Conservation (phyloP, 2,329 filamentous ascomycete species). For the Coniochaeta sp. region DNA sequence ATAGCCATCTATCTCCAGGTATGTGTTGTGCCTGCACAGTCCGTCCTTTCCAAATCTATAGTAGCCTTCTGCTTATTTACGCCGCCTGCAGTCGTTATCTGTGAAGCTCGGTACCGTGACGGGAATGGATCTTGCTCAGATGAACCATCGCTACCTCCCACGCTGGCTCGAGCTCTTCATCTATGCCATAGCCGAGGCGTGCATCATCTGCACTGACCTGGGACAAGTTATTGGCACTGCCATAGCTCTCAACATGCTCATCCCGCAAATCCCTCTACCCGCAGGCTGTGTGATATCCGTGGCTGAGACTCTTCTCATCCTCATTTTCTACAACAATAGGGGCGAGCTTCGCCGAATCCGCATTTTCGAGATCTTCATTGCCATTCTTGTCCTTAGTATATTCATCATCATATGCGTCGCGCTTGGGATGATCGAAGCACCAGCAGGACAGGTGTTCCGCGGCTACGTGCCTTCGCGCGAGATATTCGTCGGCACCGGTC, state of each 20-base stretch:
- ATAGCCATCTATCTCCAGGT: conserved; percentile 56
- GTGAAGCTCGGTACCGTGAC: conserved; percentile 63
- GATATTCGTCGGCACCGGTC: conserved; percentile 44
- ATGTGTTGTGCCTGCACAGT: neutral
- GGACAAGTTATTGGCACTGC: conserved; percentile 60
- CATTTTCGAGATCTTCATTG: conserved; percentile 53
- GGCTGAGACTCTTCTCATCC: conserved; percentile 55
- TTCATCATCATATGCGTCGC: conserved; percentile 61
- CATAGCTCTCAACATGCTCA: conserved; percentile 57
- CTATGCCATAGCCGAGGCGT: conserved; percentile 53
- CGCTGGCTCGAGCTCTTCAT: conserved; percentile 52
- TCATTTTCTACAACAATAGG: conserved; percentile 54
- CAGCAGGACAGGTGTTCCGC: conserved; percentile 48
- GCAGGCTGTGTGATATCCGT: conserved; percentile 60
- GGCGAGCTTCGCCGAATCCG: conserved; percentile 48
- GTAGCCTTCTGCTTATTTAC: neutral
- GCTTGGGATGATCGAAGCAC: conserved; percentile 46
- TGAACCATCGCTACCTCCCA: conserved; percentile 54
- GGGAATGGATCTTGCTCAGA: conserved; percentile 55
- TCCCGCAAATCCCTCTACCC: conserved; percentile 52
- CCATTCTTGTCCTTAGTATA: conserved; percentile 51
- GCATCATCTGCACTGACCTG: conserved; percentile 61
- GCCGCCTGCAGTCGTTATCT: conserved; percentile 41
- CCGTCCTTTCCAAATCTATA: neutral
- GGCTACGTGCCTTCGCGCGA: conserved; percentile 54